Evolutionary conservation across 2,329 filamentous ascomycete species (phyloP).

Genomic region (Aspergillus nomiae): DNA sequence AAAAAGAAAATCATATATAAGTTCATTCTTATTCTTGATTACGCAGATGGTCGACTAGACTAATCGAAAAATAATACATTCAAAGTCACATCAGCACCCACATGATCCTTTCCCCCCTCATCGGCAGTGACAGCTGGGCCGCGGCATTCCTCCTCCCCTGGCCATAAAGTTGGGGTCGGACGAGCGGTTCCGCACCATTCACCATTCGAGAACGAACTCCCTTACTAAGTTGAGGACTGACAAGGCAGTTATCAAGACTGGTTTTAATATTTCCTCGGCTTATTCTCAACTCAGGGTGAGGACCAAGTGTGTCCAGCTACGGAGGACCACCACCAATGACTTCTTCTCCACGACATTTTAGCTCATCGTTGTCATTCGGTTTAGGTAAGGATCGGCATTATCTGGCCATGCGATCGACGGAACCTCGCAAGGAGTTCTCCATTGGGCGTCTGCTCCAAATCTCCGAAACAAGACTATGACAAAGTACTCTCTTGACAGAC

Average conservation of each 20-base stretch:
- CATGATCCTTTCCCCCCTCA: neutral
- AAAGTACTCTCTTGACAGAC: neutral
- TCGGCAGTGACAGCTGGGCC: neutral
- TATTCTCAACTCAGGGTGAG: neutral
- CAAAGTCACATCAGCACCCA: neutral
- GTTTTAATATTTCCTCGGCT: neutral
- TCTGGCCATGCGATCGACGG: neutral
- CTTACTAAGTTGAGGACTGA: neutral
- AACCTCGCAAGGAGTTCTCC: conserved; percentile 11
- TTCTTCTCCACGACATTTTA: neutral
- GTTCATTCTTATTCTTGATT: neutral
- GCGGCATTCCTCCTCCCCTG: neutral
- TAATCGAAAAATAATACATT: neutral
- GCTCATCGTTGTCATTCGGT: neutral
- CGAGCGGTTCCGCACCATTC: neutral
- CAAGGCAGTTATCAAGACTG: neutral
- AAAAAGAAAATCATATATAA: neutral
- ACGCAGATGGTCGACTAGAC: neutral
- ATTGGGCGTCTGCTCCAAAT: conserved; percentile 2
- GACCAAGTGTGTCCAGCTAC: neutral
- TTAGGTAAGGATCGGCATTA: neutral
- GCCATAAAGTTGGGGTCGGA: neutral
- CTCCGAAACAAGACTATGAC: neutral
- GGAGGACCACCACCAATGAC: neutral
- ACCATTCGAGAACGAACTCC: neutral